Evolutionary conservation across 257 asterid species (phyloP), one percentile per base, ranked within the genome.

Genomic region (Rhazya stricta): DNA sequence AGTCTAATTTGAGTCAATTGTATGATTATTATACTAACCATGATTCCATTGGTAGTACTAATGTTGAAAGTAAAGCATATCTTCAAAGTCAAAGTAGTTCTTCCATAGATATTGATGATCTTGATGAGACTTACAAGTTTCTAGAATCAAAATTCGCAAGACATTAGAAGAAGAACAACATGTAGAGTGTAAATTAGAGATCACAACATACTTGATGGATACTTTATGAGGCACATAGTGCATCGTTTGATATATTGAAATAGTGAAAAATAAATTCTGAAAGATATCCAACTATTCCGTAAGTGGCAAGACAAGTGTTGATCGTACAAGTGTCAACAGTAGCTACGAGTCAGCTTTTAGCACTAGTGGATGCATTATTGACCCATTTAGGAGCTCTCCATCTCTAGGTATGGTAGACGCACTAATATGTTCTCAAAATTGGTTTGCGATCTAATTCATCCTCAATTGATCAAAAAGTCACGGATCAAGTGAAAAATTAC

Each of bases 291-390:
- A 71, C 61, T 71, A 67, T 78, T 42, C 61, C 67, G 13, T 71
- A 78, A 51, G 46, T 78, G 36, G 68, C 81, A 9, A 43, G 73
- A 34, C 46, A 71, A 42, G 57, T 78, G 41, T 41, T 71, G 10
- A 51, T 3, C 0, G 43, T 39, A 9, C 43, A 39, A 39, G 5
- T 39, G 5, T 39, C 4, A 4, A 39, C 5, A 39, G 1, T 53
- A 12, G 18, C 60, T 53, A 6, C 23, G 25, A 0, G 25, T n/a
- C 4, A 16, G 0, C 23, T 53, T 53, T 53, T 53, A 53, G 25
- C 3, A 53, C 25, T 53, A 53, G 23, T 53, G 60, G 60, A 1
- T n/a, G 1, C 6, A n/a, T 53, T 53, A 10, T 53, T 53, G 60
- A 53, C 16, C 25, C 60, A 16, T 53, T 9, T 53, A 53, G 60